Percentiles rank a stretch among this genome's conserved stretches.
phyloP scores from a whole-genome alignment of 1,284 basidiomycete genomes.

The Irpex sp. region DNA sequence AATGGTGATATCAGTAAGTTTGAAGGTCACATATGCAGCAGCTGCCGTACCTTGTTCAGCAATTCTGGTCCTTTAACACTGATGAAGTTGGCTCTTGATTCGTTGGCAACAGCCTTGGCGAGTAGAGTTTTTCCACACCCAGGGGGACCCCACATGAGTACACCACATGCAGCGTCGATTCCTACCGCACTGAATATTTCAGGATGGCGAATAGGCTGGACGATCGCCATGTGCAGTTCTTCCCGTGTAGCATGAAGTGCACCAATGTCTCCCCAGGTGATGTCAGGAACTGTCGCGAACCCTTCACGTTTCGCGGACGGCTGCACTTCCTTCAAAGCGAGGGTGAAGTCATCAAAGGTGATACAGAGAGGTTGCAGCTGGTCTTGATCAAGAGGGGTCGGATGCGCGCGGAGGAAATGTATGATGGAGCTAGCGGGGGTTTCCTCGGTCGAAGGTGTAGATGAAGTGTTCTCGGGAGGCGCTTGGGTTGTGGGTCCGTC shows the following conservation, averaged over 20 bases:
- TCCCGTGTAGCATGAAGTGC: slow-evolving; percentile 84
- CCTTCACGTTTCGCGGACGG: slow-evolving; percentile 97
- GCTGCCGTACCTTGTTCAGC: slow-evolving; percentile 78
- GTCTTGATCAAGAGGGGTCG: slow-evolving; percentile 68
- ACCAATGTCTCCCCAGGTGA: slow-evolving; percentile 95
- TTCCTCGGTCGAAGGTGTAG: slow-evolving; percentile 27
- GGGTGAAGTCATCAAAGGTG: slow-evolving; percentile 74
- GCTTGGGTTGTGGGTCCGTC: slow-evolving; percentile 30
- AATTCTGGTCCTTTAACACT: slow-evolving; percentile 96
- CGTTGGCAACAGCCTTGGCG: slow-evolving; percentile 96
- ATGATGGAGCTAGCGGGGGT: slow-evolving; percentile 74
- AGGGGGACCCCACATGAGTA: slow-evolving; percentile 97
- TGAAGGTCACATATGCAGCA: too few species aligned
- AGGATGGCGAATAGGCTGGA: slow-evolving; percentile 90
- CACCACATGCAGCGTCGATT: slow-evolving; percentile 85
- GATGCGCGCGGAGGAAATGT: slow-evolving; percentile 85
- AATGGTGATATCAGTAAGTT: too few species aligned
- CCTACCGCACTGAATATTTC: slow-evolving; percentile 88
- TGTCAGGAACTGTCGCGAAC: slow-evolving; percentile 94
- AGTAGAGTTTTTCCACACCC: slow-evolving; percentile 96
- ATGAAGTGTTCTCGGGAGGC: neutral
- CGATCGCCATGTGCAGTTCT: slow-evolving; percentile 96
- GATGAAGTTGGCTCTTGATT: slow-evolving; percentile 93
- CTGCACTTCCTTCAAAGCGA: slow-evolving; percentile 84
- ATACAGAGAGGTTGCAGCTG: slow-evolving; percentile 84